phyloP scores from a whole-genome alignment of 2,329 filamentous ascomycete species.

The Lasiodiplodia sp. region DNA sequence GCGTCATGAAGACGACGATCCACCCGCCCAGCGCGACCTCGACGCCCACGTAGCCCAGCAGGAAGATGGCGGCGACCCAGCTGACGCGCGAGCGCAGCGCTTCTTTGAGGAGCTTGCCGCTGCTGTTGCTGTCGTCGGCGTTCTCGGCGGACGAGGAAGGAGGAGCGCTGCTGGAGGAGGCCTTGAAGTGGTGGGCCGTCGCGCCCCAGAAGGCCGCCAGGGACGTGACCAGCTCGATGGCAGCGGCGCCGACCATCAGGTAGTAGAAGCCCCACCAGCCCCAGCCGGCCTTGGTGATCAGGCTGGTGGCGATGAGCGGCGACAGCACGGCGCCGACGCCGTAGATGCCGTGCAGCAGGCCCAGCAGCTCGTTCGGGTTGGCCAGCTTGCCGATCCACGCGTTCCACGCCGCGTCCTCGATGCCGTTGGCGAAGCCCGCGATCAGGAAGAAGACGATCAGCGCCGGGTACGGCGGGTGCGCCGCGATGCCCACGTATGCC shows the following conservation, averaged over 20 bases:
- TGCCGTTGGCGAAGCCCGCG: slow-evolving; percentile 74
- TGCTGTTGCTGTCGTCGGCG: slow-evolving; percentile 27
- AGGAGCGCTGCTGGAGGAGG: slow-evolving; percentile 39
- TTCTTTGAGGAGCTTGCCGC: slow-evolving; percentile 59
- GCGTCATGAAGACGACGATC: slow-evolving; percentile 89
- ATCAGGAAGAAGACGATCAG: slow-evolving; percentile 71
- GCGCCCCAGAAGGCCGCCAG: slow-evolving; percentile 68
- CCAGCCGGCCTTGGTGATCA: slow-evolving; percentile 69
- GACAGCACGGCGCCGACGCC: slow-evolving; percentile 74
- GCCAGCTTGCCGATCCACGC: slow-evolving; percentile 75
- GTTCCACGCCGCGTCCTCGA: slow-evolving; percentile 69
- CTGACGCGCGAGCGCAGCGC: slow-evolving; percentile 64
- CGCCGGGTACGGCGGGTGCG: slow-evolving; percentile 74
- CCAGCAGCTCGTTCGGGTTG: slow-evolving; percentile 75
- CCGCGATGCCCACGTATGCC: slow-evolving; percentile 69
- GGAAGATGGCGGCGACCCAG: slow-evolving; percentile 75
- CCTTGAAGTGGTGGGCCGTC: slow-evolving; percentile 65
- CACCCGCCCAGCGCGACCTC: slow-evolving; percentile 81
- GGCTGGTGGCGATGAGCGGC: slow-evolving; percentile 74
- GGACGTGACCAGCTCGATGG: slow-evolving; percentile 62
- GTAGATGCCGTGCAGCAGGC: slow-evolving; percentile 75
- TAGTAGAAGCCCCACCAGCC: slow-evolving; percentile 81
- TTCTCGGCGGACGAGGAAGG: not conserved
- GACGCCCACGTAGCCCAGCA: slow-evolving; percentile 79
- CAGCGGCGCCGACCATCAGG: slow-evolving; percentile 70